Base-by-base conservation (phyloP, 23 red algal genomes). In the Cyanidiococcus yangmingshanensis region DNA sequence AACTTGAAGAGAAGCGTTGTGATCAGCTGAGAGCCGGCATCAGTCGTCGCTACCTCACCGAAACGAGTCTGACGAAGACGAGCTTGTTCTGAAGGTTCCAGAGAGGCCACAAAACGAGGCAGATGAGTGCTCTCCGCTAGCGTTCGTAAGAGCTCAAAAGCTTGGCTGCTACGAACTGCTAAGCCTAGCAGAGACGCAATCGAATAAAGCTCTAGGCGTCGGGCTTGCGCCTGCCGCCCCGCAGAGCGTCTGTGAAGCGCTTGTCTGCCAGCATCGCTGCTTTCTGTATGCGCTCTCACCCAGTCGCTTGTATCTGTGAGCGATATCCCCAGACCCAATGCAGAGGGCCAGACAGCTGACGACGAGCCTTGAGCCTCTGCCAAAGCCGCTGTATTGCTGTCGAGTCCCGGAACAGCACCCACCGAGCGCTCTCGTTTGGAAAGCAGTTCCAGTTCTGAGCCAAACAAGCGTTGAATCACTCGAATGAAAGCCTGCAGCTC, bases 81-180 rank as follows among this genome's bases (percentile, higher is more conserved):
- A 33, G 30, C 30, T 27, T 81, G 74, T n/a, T 37, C 82, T 32
- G 58, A 40, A 17, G 74, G 50, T 58, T 74, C 54, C 67, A 95
- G 75, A 16, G 83, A 76, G 35, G 82, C 71, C 1, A 86, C 75
- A 2, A 95, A 36, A 21, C 90, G 80, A 32, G 85, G 84, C 18
- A 95, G 76, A 26, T 95, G 90, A 68, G 85, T 75, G 59, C 86
- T 84, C 38, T 75, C 45, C 40, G 87, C 75, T 36, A 95, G 75
- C 41, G 82, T 75, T 37, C 85, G 76, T 12, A 95, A 63, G n/a
- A 71, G 63, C 27, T 71, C 63, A 12, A 71, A 35, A 25, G 63
- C 63, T 29, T 71, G 63, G 3, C 3, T 29, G 27, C 63, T 32
- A 2, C 63, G 7, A 7, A 7, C n/a, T 29, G 32, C 63, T 29